Evolutionary conservation across 1,284 basidiomycete genomes (phyloP), one percentile per base, ranked within the genome.

Genomic region (Porodaedalea pini): DNA sequence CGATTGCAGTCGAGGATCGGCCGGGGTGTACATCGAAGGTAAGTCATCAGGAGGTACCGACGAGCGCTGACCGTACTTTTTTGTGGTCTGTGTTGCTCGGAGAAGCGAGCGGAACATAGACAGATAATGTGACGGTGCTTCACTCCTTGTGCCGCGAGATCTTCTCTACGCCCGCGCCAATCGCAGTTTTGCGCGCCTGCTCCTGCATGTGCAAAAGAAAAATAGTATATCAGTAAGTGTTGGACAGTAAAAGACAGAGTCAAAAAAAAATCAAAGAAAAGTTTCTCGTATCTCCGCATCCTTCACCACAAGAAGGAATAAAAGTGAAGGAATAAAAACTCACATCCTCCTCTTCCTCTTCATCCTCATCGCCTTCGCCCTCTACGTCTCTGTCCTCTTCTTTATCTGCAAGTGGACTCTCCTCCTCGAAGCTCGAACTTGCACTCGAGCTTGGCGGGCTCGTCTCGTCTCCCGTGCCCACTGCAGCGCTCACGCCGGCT

Each of bases 161-260:
- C 71, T 87, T 86, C 74, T 89, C 87, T 39, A 89, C 80, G 29
- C 86, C 84, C 10, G 86, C 86, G 23, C 83, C 77, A 4, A 80
- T 64, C 5, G 75, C 70, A 27, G 77, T 79, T 60, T 71, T 75
- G 52, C 75, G 65, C 25, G 58, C 32, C 41, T 70, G 65, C 62
- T 75, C 63, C 61, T 64, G 71, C 67, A 65, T 69, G n/a, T n/a
- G n/a, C n/a, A n/a, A n/a, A 71, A 60, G 70, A 68, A 50, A 68
- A 70, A 61, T 69, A 71, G 51, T 68, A 67, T 58, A 43, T 52
- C 54, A 61, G 54, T 50, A 53, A 50, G 40, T 44, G 21, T n/a
- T n/a, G 17, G 13, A 15, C 32, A 27, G 11, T 11, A 39, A 44
- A 11, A 19, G 7, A 34, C 13, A 6, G 32, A 34, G 32, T 40